These are phyloP conservation scores for Primulina huaijiensis DNA, from an alignment of 257 asterid genomes.

Conservation along the genomic window DNA sequence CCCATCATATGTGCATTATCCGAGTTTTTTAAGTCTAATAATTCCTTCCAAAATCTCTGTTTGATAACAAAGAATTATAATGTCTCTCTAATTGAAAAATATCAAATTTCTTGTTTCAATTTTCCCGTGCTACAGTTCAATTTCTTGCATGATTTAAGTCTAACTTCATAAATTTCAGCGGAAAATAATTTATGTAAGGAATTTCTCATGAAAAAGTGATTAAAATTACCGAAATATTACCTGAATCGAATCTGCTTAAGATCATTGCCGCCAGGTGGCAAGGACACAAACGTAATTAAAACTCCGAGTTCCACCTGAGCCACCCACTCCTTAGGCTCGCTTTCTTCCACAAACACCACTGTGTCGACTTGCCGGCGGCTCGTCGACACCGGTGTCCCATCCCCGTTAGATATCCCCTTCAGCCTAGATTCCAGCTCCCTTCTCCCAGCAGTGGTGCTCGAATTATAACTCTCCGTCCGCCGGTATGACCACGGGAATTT, in stretches of 20 bases:
- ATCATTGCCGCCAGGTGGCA: slow-evolving; percentile 94
- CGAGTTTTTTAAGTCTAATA: no score
- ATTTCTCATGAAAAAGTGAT: no score
- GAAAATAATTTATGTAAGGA: no score
- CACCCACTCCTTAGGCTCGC: slow-evolving; percentile 96
- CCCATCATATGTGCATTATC: no score
- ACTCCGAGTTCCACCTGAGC: slow-evolving; percentile 99
- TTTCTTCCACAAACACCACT: slow-evolving; percentile 83
- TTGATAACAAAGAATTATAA: no score
- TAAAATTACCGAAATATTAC: slow-evolving; percentile 28
- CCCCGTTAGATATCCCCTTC: slow-evolving; percentile 89
- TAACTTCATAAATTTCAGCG: no score
- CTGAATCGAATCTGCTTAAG: slow-evolving; percentile 92
- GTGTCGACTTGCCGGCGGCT: slow-evolving; percentile 86
- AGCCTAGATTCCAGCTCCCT: slow-evolving; percentile 84
- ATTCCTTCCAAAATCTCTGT: no score
- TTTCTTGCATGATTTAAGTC: no score
- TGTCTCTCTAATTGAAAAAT: no score
- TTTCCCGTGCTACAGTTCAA: no score
- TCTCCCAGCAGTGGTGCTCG: slow-evolving; percentile 69
- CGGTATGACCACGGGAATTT: slow-evolving; percentile 77
- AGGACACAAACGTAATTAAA: slow-evolving; percentile 78
- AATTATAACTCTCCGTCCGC: slow-evolving; percentile 78
- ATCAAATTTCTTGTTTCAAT: no score
- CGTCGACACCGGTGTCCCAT: slow-evolving; percentile 83